Conservation (phyloP, 257 asterid genomes). For the Scutellaria barbata region DNA sequence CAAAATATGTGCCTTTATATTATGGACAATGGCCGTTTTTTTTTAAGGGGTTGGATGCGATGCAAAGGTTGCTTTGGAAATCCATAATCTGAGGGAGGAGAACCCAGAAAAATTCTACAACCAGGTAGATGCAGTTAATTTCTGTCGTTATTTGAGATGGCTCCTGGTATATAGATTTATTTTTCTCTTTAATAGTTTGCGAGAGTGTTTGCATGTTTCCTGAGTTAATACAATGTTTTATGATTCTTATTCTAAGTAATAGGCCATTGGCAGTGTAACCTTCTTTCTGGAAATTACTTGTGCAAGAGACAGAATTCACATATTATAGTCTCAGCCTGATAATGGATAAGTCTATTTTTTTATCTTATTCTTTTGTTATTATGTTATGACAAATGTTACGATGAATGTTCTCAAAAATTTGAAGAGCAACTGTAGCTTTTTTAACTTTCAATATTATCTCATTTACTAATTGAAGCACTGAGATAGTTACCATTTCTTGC, state of each 20-base stretch:
- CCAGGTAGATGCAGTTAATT: conserved; percentile 60
- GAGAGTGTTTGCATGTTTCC: no score
- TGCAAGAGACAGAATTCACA: conserved; percentile 1
- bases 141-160: conserved; percentile 11
- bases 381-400: background rate
- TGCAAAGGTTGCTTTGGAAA: conserved; percentile 98
- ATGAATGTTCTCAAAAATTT: conserved; percentile 5
- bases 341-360: background rate
- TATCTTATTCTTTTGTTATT: background rate
- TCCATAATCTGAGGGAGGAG: conserved; percentile 97
- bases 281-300: conserved; percentile 13
- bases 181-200: background rate
- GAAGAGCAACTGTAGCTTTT: conserved; percentile 2
- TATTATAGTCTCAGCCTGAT: background rate
- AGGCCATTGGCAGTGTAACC: conserved; percentile 2
- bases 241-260: background rate
- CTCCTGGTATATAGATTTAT: conserved; percentile 22
- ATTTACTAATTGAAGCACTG: conserved; percentile 9
- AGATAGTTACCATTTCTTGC: background rate
- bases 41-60: conserved; percentile 98
- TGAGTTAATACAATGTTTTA: background rate
- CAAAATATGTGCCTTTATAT: conserved; percentile 18
- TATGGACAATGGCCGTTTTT: conserved; percentile 19
- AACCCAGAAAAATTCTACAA: conserved; percentile 98
- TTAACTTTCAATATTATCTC: conserved; percentile 11